Evolutionary conservation across 1,139 yeast genomes (phyloP), one percentile per base, ranked within the genome.

Genomic region (Kodamaea alishanica): DNA sequence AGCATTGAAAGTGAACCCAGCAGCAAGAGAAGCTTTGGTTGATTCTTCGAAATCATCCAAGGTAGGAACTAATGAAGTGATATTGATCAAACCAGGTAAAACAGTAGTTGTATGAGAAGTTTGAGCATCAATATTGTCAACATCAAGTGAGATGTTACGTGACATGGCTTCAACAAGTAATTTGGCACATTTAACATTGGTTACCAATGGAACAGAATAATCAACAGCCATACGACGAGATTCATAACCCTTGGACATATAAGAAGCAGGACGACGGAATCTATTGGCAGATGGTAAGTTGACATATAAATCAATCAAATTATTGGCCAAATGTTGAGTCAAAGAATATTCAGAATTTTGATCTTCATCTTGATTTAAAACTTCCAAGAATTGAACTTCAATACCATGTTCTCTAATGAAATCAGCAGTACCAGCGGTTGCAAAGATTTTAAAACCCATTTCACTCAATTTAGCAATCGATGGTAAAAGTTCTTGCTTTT

Each of bases 221-320:
- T 94, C 99, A 51, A 94, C 97, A 52, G 99, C 98, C 97, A 94
- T 86, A 75, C 99, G 94, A 77, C 99, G 95, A 40, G 97, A 87
- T 67, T 81, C 84, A 76, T 94, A 94, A 64, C 98, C 99, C 73
- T 87, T 89, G 28, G 96, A 87, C 78, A 92, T 89, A 69, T 92
- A 94, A 45, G 92, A 86, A 40, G 98, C 97, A 45, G 99, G 98
- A 70, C 99, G 89, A 65, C 98, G 86, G 81, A 88, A 92, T 63
- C 97, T 79, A 75, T 94, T 94, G 42, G 96, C 75, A 48, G 97
- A 90, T 49, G 98, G 98, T 70, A 94, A 75, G 70, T 94, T 94
- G 69, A 94, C 83, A 76, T 94, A 94, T 61, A 94, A 72, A 61
- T 94, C 98, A 63, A 94, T 94, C 77, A 89, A 75, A 73, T 94